phyloP scores from a whole-genome alignment of 176 grass and related monocot species.

The Phoenix dactylifera region DNA sequence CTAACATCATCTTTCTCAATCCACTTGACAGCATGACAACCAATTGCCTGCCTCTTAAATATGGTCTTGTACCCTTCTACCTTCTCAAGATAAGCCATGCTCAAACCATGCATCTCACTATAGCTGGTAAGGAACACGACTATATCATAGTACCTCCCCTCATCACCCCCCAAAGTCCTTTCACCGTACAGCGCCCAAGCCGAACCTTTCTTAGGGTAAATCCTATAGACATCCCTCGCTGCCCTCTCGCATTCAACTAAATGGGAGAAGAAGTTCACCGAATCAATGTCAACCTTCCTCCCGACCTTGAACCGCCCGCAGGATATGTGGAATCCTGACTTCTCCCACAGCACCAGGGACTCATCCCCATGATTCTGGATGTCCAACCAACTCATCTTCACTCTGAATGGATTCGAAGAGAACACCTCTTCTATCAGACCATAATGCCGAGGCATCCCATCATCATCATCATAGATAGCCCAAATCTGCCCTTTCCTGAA shows the following conservation, averaged over 20 bases:
- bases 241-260: slow-evolving; percentile 34
- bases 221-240: slow-evolving; percentile 36
- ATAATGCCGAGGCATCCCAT: too few relatives aligned
- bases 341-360: too few relatives aligned
- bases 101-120: slow-evolving; percentile 37
- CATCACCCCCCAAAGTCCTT: not conserved
- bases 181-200: slow-evolving; percentile 66
- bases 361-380: too few relatives aligned
- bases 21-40: slow-evolving; percentile 26
- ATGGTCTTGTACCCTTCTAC: slow-evolving; percentile 71
- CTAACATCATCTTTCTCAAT: slow-evolving; percentile 21
- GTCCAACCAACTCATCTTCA: too few relatives aligned
- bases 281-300: slow-evolving; percentile 36
- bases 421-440: too few relatives aligned
- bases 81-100: slow-evolving; percentile 75
- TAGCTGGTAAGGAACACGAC: slow-evolving; percentile 66
- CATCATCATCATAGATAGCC: too few relatives aligned
- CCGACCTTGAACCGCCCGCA: slow-evolving; percentile 48
- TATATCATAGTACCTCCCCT: slow-evolving; percentile 43
- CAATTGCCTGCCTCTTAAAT: slow-evolving; percentile 48
- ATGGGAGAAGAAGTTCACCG: slow-evolving; percentile 86
- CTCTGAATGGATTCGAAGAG: too few relatives aligned
- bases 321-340: too few relatives aligned
- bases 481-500: too few relatives aligned
- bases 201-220: slow-evolving; percentile 71